Percentiles rank a stretch among this genome's conserved stretches.
Conservation (phyloP, 257 asterid species). For the Plantago ovata region DNA sequence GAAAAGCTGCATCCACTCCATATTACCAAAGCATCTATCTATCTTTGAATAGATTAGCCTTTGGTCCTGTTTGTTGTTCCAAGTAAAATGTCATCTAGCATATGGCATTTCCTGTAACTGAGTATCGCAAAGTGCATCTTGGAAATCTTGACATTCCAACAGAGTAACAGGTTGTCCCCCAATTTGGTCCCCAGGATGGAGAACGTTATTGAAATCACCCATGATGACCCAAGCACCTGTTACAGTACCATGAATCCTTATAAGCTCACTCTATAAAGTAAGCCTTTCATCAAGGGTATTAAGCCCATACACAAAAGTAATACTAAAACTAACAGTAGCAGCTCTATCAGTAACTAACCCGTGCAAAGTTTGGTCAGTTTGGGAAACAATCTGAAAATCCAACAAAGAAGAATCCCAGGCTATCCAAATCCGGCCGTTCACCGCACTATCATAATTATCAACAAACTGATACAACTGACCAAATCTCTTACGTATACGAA, state of each 20-base stretch:
- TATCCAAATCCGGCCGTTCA: too few species aligned
- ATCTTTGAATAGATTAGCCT: not conserved
- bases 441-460: too few species aligned
- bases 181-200: not conserved
- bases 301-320: not conserved
- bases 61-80: not conserved
- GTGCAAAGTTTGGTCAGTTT: too few species aligned
- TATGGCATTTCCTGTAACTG: too few species aligned
- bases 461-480: too few species aligned
- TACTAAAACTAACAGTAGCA: too few species aligned
- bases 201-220: not conserved
- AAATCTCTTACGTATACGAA: too few species aligned
- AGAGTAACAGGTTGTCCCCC: not conserved
- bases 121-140: not conserved
- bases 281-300: not conserved
- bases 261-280: not conserved
- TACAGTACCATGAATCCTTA: not conserved
- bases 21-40: not conserved
- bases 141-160: not conserved
- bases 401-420: too few species aligned
- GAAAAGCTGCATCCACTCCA: not conserved
- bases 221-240: not conserved
- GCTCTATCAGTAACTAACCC: too few species aligned
- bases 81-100: not conserved
- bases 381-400: too few species aligned